Base-by-base conservation (phyloP, 164 flowering plant genomes). In the Cinnamomum micranthum region DNA sequence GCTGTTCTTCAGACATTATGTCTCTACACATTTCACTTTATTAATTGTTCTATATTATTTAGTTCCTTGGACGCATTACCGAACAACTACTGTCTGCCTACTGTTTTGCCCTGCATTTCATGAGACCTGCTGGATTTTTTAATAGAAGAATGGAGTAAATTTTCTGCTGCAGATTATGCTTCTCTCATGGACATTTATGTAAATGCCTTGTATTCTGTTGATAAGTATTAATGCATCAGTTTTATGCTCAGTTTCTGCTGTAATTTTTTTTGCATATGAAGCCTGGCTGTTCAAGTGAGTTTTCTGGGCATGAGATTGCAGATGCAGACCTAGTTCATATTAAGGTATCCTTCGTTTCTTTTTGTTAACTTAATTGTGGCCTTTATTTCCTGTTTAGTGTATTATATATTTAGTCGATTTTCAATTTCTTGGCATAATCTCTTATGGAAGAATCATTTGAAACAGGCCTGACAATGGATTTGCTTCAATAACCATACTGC, bases 261-360 rank as follows among this genome's bases (percentile, higher is more conserved):
- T 15, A 17, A 67, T 67, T 67, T 63, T 33, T 22, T 63, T 73
- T 76, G 59, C 81, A 33, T 80, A 75, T 84, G 82, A 78, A 95
- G 97, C 98, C 97, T 84, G 98, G 98, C 47, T 95, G 98, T 80
- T 95, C 98, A 51, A 90, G 94, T 79, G 93, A 95, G 87, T 84
- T 95, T 33, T 80, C 92, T 73, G 88, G 87, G 68, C 85, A 84
- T 69, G 84, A 84, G 58, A 77, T 84, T 50, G 65, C 84, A 50
- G 95, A 85, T 71, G 94, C 92, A 14, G 97, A 91, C 74, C 90
- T 95, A 71, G 86, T 91, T 70, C 91, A 87, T 74, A 93, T 93
- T 67, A 93, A 90, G 98, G 98, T 91, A 81, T 58, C 65, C 58
- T 19, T 23, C 33, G 41, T 31, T 19, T 25, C 20, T 27, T 20